Base-by-base conservation (phyloP, 371 early-diverging fungal species). In the Mortierella sp. region DNA sequence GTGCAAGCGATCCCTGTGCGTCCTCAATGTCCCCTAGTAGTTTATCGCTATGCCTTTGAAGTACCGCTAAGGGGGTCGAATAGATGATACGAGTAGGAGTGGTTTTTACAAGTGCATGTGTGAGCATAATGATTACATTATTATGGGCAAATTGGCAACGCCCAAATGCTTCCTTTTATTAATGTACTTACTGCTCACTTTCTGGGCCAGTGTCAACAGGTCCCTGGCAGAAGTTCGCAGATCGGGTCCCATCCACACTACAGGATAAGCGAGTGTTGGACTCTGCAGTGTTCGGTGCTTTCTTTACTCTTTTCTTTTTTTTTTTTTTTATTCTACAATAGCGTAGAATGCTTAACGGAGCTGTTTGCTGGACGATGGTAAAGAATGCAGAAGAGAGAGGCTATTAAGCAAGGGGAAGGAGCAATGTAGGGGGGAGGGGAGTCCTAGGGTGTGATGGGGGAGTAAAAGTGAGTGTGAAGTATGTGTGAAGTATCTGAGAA, bases 191-290 rank as follows among this genome's bases (percentile, higher is more conserved):
- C 80, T 69, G 72, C 75, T 74, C 55, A 74, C 80, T 71, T 74
- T 80, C 55, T 80, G 75, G 58, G 75, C 74, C 80, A 80, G 28
- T 21, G 75, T 58, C 66, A 80, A 52, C 50, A 80, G 24, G 75
- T 80, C 80, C 69, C 75, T 71, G 71, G 80, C 71, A 50, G 80
- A 74, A 38, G 75, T 74, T 55, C 80, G 74, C 63, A 71, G 67
- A 63, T 80, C 80, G 22, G 79, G 45, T 33, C 67, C 65, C 79
- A 79, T 79, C 68, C 60, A 58, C 70, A 58, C 60, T 33, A 60
- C 33, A 41, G 43, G 40, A 65, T 33, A 15, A 47, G 1, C 6
- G 19, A 38, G 15, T 1, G 10, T 24, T 33, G n/a, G 40, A 58
- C 38, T 10, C 33, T 8, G 45, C 4, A 28, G 13, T 19, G 53